phyloP scores from a whole-genome alignment of 2,329 filamentous ascomycete genomes.

The Biscogniauxia mediterranea region DNA sequence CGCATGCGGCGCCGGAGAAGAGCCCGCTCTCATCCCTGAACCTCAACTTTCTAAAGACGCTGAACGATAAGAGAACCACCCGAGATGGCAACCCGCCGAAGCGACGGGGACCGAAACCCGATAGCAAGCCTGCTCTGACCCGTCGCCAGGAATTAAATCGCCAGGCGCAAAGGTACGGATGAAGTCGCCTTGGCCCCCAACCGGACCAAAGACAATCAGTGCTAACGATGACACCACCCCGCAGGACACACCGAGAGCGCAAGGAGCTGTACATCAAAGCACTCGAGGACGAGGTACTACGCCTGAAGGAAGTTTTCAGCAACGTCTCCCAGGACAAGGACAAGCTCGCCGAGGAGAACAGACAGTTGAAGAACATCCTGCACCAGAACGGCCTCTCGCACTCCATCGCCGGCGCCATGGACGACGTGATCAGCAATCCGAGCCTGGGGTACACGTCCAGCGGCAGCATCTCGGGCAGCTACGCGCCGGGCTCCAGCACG shows the following conservation, averaged over 20 bases:
- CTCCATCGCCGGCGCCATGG: slow-evolving; percentile 32
- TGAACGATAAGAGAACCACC: slow-evolving; percentile 73
- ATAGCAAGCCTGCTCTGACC: slow-evolving; percentile 91
- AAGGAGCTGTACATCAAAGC: slow-evolving; percentile 96
- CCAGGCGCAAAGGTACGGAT: slow-evolving; percentile 82
- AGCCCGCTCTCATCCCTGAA: slow-evolving; percentile 47
- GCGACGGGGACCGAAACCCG: slow-evolving; percentile 89
- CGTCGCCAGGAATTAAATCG: slow-evolving; percentile 90
- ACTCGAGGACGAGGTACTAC: slow-evolving; percentile 85
- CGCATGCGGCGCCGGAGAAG: slow-evolving; percentile 31
- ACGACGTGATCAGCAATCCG: slow-evolving; percentile 46
- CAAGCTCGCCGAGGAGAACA: slow-evolving; percentile 74
- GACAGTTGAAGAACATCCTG: slow-evolving; percentile 61
- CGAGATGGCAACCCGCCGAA: slow-evolving; percentile 86
- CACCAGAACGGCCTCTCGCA: slow-evolving; percentile 50
- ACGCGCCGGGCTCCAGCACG: slow-evolving; percentile 46
- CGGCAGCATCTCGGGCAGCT: slow-evolving; percentile 63
- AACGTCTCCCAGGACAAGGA: slow-evolving; percentile 74
- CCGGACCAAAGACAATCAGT: slow-evolving; percentile 1
- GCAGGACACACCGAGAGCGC: slow-evolving; percentile 89
- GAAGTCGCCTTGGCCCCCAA: not conserved
- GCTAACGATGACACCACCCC: slow-evolving; percentile 9
- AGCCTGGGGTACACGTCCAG: slow-evolving; percentile 49
- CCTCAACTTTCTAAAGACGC: slow-evolving; percentile 63
- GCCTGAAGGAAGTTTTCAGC: slow-evolving; percentile 82